These are phyloP conservation scores for Ceratobasidium sp. DNA, from an alignment of 1,284 basidiomycete genomes.

Conservation along the genomic window DNA sequence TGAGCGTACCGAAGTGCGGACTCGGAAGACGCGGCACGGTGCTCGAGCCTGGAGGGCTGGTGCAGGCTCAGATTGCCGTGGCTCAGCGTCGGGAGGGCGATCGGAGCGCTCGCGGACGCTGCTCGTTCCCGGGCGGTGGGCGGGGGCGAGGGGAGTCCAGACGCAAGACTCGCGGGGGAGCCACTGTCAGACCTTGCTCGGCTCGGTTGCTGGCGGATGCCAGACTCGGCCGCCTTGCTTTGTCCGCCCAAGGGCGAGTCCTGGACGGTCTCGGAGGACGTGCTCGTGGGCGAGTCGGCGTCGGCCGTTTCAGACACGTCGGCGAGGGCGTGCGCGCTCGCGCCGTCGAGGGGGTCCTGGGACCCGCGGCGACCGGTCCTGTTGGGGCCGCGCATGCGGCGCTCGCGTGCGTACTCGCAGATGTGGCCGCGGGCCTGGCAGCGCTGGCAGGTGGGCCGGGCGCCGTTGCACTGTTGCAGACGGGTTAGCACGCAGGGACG, in stretches of 20 bases:
- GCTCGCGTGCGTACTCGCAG: slow-evolving; percentile 68
- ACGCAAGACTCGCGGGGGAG: slow-evolving; percentile 14
- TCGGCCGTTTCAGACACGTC: slow-evolving; percentile 10
- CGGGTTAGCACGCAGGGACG: slow-evolving; percentile 42
- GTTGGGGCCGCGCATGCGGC: slow-evolving; percentile 56
- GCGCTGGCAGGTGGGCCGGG: slow-evolving; percentile 62
- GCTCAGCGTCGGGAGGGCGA: slow-evolving; percentile 36
- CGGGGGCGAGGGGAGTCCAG: slow-evolving; percentile 18
- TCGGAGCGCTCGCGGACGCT: background rate
- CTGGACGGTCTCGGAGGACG: slow-evolving; percentile 9
- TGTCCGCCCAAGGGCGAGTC: background rate
- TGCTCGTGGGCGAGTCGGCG: slow-evolving; percentile 24
- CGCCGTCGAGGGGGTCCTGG: slow-evolving; percentile 10
- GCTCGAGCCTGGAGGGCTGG: slow-evolving; percentile 3
- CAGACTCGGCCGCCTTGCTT: background rate
- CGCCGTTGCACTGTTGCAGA: slow-evolving; percentile 63
- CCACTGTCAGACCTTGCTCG: slow-evolving; percentile 24
- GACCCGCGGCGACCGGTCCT: slow-evolving; percentile 37
- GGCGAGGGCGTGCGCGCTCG: background rate
- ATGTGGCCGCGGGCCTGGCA: slow-evolving; percentile 62
- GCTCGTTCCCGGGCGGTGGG: slow-evolving; percentile 2
- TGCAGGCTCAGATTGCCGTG: slow-evolving; percentile 26
- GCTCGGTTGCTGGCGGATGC: background rate
- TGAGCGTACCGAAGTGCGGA: slow-evolving; percentile 29
- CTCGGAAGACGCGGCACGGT: slow-evolving; percentile 4